Conservation (phyloP, 176 grass and related monocot genomes). For the Puccinellia tenuiflora region DNA sequence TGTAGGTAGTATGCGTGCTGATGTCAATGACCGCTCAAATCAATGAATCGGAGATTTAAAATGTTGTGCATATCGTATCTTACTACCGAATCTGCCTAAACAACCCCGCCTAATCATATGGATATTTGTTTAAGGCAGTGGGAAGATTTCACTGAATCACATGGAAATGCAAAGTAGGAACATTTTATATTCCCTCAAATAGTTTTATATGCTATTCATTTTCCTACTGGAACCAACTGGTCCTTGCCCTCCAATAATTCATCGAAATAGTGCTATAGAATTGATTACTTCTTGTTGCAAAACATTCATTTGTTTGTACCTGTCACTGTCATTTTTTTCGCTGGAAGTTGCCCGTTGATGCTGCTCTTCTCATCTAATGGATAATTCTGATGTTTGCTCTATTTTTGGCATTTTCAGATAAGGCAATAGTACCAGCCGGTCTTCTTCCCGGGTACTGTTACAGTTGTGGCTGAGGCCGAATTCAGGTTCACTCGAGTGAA, state of each 20-base stretch:
- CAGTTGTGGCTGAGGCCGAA: neutral
- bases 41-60: neutral
- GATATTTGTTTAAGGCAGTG: neutral
- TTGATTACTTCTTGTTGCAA: neutral
- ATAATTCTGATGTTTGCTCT: slow-evolving; percentile 5
- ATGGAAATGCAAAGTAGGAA: neutral
- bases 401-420: slow-evolving; percentile 36
- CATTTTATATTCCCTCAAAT: too few species aligned
- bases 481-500: slow-evolving; percentile 8
- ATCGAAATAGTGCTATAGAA: neutral
- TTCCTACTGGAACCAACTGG: neutral
- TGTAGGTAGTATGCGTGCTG: neutral
- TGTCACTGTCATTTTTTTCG: neutral
- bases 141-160: neutral
- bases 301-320: neutral
- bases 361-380: neutral
- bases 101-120: neutral
- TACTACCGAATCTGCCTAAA: neutral
- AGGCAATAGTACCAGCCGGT: neutral
- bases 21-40: neutral
- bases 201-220: neutral
- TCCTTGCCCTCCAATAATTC: slow-evolving; percentile 1
- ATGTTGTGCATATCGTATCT: neutral
- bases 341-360: neutral
- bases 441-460: slow-evolving; percentile 9